Base-by-base conservation (phyloP, 176 grass and related monocot genomes). In the Carex scoparia region DNA sequence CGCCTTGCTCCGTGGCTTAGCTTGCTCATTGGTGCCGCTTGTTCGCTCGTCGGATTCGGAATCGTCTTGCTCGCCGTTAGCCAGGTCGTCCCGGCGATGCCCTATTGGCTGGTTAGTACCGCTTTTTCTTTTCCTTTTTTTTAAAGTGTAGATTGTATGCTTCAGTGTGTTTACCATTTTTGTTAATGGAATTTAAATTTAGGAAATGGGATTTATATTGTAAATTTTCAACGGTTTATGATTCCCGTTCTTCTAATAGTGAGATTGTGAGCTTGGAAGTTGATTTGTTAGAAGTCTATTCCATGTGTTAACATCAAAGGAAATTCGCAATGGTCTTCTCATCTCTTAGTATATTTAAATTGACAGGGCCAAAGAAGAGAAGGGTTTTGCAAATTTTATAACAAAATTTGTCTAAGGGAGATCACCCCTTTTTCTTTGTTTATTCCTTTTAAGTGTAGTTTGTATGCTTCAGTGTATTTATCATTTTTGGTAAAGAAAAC, bases 41-140 rank as follows among this genome's bases (percentile, higher is more conserved):
- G 88, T 0, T 89, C 91, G 69, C 73, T 98, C 31, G 8, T 98
- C 53, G 95, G 95, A 1, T 93, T 85, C 75, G 95, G 91, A 23
- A 9, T 79, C 75, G 40, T 84, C 40, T 94, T 89, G 89, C 89
- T 94, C 83, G 32, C 87, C 74, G 88, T 98, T 63, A 86, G 84
- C 83, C 84, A 76, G 80, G 31, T 76, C 57, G 85, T 84, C 4
- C 65, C 91, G 13, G 67, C 77, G 27, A 77, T 98, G 49, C 91
- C 95, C 0, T 98, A 92, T 82, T 98, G 93, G 95, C 84, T 98
- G 88, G 95, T 97, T 23, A 82, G 61, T 40, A 77, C 38, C 48
- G 13, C 38, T 19, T 1, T 10, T 32, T 8, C 4, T 3, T 49
- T 15, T 58, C 1, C 19, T 44, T 51, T 46, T 0, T 12, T 18